phyloP scores from a whole-genome alignment of 805 yeast genomes.

The Sugiyamaella chiloensis region DNA sequence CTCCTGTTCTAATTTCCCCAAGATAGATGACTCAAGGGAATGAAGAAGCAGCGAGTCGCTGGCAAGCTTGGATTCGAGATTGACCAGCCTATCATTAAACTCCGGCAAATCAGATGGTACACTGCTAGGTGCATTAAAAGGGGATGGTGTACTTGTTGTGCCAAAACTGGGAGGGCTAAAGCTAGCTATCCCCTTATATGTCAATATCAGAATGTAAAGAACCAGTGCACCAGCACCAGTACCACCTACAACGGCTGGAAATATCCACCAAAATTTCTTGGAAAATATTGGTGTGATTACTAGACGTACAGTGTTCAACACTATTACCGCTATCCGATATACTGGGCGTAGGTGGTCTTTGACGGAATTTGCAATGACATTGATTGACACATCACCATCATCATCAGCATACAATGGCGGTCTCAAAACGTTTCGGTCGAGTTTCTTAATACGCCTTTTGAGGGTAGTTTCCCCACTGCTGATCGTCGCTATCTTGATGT shows the following conservation, averaged over 20 bases:
- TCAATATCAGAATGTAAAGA: not conserved
- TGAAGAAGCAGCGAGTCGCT: constrained; percentile 6
- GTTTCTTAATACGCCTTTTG: not conserved
- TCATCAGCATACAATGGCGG: constrained; percentile 4
- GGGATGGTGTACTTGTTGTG: not conserved
- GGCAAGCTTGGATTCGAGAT: constrained; percentile 18
- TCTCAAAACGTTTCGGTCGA: not conserved
- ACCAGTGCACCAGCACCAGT: not conserved
- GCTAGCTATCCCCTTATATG: too few species aligned
- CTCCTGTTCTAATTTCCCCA: not conserved
- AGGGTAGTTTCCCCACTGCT: too few species aligned
- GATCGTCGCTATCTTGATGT: too few species aligned
- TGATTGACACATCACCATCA: constrained; percentile 3
- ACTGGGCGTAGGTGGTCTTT: constrained; percentile 1
- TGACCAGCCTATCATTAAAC: constrained; percentile 15
- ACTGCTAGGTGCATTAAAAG: constrained; percentile 13
- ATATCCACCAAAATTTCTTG: constrained; percentile 1
- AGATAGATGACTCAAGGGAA: not conserved
- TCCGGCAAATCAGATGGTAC: constrained; percentile 20
- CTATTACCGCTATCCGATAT: not conserved
- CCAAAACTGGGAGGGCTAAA: not conserved
- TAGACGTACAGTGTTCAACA: not conserved
- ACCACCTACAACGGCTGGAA: not conserved
- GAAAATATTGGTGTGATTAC: not conserved
- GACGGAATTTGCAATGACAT: constrained; percentile 4